Conservation (phyloP, 2,329 filamentous ascomycete species). For the Dactylellina leptospora region DNA sequence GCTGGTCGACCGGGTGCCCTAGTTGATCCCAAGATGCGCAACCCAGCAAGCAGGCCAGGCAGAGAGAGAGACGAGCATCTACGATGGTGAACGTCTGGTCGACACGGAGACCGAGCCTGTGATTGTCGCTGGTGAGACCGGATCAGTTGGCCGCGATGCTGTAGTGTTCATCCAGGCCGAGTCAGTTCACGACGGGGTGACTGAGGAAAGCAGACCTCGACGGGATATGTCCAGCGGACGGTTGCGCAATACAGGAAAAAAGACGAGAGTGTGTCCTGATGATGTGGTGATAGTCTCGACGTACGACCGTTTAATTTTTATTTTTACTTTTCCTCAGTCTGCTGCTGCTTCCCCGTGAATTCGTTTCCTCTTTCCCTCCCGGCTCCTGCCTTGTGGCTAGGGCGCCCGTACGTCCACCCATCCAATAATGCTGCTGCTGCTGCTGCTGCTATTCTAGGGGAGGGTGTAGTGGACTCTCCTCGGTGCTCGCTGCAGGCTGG, state of each 20-base stretch:
- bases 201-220: slow-evolving; percentile 9
- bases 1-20: slow-evolving; percentile 42
- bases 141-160: slow-evolving; percentile 17
- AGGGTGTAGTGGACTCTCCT: no score
- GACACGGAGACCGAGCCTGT: not conserved
- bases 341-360: slow-evolving; percentile 32
- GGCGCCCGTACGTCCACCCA: slow-evolving; percentile 2
- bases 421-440: not conserved
- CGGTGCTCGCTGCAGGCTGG: slow-evolving; percentile 36
- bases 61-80: not conserved
- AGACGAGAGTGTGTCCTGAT: slow-evolving; percentile 30
- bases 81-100: no score
- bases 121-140: slow-evolving; percentile 30
- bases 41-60: slow-evolving; percentile 13
- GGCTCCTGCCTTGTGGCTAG: slow-evolving; percentile 35
- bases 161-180: slow-evolving; percentile 3
- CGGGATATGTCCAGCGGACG: slow-evolving; percentile 6
- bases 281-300: slow-evolving; percentile 36
- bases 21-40: slow-evolving; percentile 46
- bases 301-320: slow-evolving; percentile 11
- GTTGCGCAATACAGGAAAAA: slow-evolving; percentile 29
- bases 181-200: slow-evolving; percentile 9
- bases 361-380: slow-evolving; percentile 33
- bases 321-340: slow-evolving; percentile 10
- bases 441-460: slow-evolving; percentile 38